Percentiles rank a stretch among this genome's conserved stretches.
Evolutionary conservation across 768 basidiomycete species (phyloP).

Genomic region (Lentinus tigrinus): DNA sequence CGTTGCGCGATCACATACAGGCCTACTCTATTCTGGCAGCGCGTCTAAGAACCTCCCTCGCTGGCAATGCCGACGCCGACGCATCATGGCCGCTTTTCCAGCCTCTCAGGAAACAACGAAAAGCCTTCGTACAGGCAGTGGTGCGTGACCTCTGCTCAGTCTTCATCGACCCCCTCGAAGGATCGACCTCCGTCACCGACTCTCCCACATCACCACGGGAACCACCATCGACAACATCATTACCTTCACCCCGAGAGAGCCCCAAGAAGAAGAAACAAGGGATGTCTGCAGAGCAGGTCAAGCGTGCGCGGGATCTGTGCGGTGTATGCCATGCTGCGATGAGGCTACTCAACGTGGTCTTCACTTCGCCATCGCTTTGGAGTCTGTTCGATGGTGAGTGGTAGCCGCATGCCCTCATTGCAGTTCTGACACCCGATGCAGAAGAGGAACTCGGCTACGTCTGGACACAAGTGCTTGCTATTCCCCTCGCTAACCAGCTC

Average conservation of each 20-base stretch:
- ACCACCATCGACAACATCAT: constrained; percentile 15
- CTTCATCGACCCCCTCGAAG: constrained; percentile 51
- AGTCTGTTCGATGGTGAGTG: constrained; percentile 60
- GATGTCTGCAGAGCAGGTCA: constrained; percentile 75
- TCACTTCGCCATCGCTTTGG: constrained; percentile 58
- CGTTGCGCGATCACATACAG: constrained; percentile 62
- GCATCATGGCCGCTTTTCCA: constrained; percentile 72
- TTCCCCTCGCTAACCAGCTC: constrained; percentile 65
- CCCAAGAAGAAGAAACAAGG: constrained; percentile 68
- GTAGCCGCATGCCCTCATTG: neutral
- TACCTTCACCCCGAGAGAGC: constrained; percentile 72
- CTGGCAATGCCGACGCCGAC: constrained; percentile 48
- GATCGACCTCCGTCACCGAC: neutral
- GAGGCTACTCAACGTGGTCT: constrained; percentile 58
- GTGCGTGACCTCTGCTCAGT: constrained; percentile 68
- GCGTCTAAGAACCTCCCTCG: constrained; percentile 52
- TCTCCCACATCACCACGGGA: neutral
- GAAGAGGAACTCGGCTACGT: constrained; percentile 60
- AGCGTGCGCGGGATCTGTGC: constrained; percentile 76
- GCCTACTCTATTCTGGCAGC: constrained; percentile 71
- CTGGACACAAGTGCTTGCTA: constrained; percentile 63
- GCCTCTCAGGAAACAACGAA: constrained; percentile 57
- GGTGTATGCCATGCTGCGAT: constrained; percentile 71
- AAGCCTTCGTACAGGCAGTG: constrained; percentile 54
- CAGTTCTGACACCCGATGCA: constrained; percentile 28